These are phyloP conservation scores for Arthrinium puccinioides DNA, from an alignment of 2,329 filamentous ascomycete genomes.

Conservation along the genomic window DNA sequence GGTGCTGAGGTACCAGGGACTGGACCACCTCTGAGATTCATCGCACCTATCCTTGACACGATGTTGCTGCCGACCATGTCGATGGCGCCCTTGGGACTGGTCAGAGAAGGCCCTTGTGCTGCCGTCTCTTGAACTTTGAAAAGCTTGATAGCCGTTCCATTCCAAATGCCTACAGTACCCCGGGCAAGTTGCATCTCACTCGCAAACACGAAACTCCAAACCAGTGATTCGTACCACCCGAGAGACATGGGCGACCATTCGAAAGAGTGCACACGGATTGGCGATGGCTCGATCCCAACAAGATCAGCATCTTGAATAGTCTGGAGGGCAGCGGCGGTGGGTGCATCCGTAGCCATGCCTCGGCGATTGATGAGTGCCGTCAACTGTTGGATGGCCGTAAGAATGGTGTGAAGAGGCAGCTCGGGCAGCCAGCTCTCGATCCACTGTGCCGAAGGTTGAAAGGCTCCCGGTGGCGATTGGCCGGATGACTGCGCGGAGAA, in stretches of 20 bases:
- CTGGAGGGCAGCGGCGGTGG: conserved; percentile 39
- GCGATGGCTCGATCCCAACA: conserved; percentile 65
- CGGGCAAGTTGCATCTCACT: conserved; percentile 82
- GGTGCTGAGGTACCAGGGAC: not conserved
- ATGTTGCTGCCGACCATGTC: conserved; percentile 90
- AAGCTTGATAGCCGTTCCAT: conserved; percentile 77
- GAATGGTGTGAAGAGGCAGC: conserved; percentile 77
- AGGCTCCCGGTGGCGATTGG: conserved; percentile 51
- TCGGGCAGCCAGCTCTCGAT: conserved; percentile 93
- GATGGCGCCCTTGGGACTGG: conserved; percentile 81
- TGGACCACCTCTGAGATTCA: conserved; percentile 55
- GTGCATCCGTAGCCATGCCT: conserved; percentile 32
- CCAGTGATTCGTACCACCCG: conserved; percentile 90
- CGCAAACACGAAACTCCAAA: conserved; percentile 91
- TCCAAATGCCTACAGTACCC: conserved; percentile 90
- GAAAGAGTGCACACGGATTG: conserved; percentile 77
- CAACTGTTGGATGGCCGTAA: conserved; percentile 67
- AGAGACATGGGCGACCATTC: conserved; percentile 88
- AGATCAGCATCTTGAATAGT: conserved; percentile 56
- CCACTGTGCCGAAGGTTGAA: conserved; percentile 77
- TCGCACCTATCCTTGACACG: conserved; percentile 75
- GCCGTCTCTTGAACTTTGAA: conserved; percentile 86
- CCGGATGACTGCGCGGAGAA: conserved; percentile 41
- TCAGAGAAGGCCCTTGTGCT: conserved; percentile 69
- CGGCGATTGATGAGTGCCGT: conserved; percentile 48